Conservation (phyloP, 352 stramenopile genomes). For the Chrysophaeum taylorii region DNA sequence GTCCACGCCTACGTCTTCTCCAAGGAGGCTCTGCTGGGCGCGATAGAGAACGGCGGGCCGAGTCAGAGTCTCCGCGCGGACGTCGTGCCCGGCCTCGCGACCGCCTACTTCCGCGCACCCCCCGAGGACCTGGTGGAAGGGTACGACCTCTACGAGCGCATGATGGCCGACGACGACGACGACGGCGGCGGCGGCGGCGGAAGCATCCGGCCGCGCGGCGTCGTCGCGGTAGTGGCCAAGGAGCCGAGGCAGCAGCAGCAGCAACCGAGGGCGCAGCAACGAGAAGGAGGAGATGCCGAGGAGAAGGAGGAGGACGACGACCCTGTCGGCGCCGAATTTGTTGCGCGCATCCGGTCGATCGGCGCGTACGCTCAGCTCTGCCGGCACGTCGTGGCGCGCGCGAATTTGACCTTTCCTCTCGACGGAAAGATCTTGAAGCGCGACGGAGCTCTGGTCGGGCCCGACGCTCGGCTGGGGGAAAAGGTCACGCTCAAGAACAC, state of each 20-base stretch:
- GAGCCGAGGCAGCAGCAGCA: not conserved
- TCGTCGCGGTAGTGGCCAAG: not conserved
- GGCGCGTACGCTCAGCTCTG: not conserved
- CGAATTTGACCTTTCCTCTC: not conserved
- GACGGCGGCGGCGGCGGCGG: not conserved
- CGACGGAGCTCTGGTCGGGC: conserved; percentile 31
- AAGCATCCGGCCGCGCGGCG: not conserved
- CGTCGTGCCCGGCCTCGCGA: not conserved
- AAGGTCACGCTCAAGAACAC: conserved; percentile 47
- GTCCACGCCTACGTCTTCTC: not conserved
- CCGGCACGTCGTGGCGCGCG: not conserved
- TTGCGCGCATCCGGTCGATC: not conserved
- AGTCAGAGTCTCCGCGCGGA: not conserved
- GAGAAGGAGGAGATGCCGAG: not conserved
- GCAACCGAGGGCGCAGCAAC: too few species aligned
- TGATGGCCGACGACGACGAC: not conserved
- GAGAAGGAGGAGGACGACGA: conserved; percentile 2
- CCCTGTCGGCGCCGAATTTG: not conserved
- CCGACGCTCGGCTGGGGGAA: conserved; percentile 32
- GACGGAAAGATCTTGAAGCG: not conserved
- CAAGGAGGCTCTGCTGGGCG: not conserved
- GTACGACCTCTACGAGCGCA: not conserved
- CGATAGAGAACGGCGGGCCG: not conserved
- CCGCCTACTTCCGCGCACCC: not conserved
- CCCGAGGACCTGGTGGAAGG: not conserved